These are phyloP conservation scores for Saxophila tyrrhenica DNA, from an alignment of 495 filamentous ascomycete genomes.

Conservation along the genomic window DNA sequence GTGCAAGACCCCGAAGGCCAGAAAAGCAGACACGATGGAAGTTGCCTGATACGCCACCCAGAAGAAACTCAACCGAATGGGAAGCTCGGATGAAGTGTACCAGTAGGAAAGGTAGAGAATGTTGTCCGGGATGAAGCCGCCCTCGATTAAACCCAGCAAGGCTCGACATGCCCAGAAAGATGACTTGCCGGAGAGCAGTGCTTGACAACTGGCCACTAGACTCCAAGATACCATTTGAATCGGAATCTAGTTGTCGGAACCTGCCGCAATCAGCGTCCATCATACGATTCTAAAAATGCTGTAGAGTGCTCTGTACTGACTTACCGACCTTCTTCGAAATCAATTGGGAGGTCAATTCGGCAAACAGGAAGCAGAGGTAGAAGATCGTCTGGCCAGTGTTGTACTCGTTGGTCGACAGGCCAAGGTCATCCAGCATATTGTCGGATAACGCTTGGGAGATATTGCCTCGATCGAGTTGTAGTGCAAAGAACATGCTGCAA, in stretches of 20 bases:
- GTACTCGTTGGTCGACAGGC: constrained; percentile 41
- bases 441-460: constrained; percentile 18
- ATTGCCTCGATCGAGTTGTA: constrained; percentile 54
- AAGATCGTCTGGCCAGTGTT: constrained; percentile 36
- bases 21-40: constrained; percentile 39
- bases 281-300: constrained; percentile 38
- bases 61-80: constrained; percentile 40
- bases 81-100: constrained; percentile 41
- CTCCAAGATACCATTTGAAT: constrained; percentile 51
- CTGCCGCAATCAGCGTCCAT: constrained; percentile 51
- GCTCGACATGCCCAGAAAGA: constrained; percentile 39
- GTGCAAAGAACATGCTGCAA: constrained; percentile 79
- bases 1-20: constrained; percentile 41
- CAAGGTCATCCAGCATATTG: constrained; percentile 33
- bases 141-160: constrained; percentile 38
- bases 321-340: constrained; percentile 51
- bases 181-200: constrained; percentile 47
- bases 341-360: constrained; percentile 39
- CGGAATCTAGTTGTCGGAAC: constrained; percentile 35
- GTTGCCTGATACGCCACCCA: constrained; percentile 51
- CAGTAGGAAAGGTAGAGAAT: constrained; percentile 46
- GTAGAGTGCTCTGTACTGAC: constrained; percentile 25
- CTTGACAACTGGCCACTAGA: constrained; percentile 56
- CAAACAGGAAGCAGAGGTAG: constrained; percentile 36
- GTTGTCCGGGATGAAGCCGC: constrained; percentile 33